phyloP scores from a whole-genome alignment of 352 stramenopile species.

The Aphanomyces stellatus region DNA sequence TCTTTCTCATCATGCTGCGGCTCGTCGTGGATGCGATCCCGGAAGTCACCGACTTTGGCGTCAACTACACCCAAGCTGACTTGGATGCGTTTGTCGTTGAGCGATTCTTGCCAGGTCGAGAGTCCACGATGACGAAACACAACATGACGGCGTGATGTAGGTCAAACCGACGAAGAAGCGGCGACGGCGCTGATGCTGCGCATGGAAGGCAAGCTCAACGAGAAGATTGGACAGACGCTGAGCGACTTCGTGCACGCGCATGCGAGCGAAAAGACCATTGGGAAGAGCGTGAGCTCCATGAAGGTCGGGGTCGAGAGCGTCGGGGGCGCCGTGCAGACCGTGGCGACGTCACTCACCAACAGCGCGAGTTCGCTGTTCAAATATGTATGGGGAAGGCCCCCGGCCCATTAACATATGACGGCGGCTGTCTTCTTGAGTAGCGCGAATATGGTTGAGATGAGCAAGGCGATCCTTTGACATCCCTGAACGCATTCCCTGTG shows the following conservation, averaged over 20 bases:
- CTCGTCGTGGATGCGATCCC: conserved; percentile 73
- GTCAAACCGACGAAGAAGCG: conserved; percentile 72
- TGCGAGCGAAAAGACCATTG: conserved; percentile 78
- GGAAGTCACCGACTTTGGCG: conserved; percentile 77
- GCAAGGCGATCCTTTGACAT: too few relatives aligned
- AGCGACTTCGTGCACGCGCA: conserved; percentile 83
- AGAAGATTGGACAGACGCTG: conserved; percentile 77
- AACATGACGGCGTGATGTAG: neutral
- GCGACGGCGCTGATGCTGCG: conserved; percentile 68
- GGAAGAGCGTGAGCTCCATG: conserved; percentile 75
- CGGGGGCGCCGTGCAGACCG: conserved; percentile 62
- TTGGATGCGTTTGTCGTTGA: conserved; percentile 78
- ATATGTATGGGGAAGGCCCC: conserved; percentile 60
- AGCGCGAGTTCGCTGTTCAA: conserved; percentile 77
- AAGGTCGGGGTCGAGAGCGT: conserved; percentile 73
- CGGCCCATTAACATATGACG: too few relatives aligned
- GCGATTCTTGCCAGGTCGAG: conserved; percentile 49
- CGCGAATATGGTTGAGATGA: too few relatives aligned
- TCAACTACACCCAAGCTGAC: conserved; percentile 80
- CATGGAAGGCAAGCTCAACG: conserved; percentile 83
- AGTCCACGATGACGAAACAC: neutral
- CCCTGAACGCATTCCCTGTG: neutral
- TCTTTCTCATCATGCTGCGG: conserved; percentile 83
- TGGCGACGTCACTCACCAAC: conserved; percentile 64
- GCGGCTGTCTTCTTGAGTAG: neutral